A percentile compares a stretch with the other conserved stretches of the same genome.
phyloP scores from a whole-genome alignment of 306 rosid species.

The Medicago lupulina region DNA sequence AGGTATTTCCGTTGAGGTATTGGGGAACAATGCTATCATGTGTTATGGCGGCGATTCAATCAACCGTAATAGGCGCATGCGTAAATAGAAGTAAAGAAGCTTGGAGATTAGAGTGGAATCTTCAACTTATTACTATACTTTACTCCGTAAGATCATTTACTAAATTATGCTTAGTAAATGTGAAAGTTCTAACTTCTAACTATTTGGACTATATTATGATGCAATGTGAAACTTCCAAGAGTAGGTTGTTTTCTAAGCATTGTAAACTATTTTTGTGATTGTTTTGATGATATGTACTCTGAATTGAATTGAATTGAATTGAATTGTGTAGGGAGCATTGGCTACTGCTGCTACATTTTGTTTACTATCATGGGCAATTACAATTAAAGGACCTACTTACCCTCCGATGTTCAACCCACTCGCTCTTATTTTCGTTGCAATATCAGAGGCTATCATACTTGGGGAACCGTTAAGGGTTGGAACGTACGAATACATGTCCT shows the following conservation, averaged over 20 bases:
- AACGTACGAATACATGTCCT: conserved; percentile 45
- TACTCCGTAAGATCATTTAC: conserved; percentile 56
- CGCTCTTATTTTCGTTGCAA: conserved; percentile 65
- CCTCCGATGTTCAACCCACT: conserved; percentile 81
- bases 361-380: conserved; percentile 59
- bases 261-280: too few relatives aligned
- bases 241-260: too few relatives aligned
- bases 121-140: conserved; percentile 62
- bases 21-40: conserved; percentile 64
- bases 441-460: conserved; percentile 59
- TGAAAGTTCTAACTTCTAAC: too few relatives aligned
- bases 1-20: conserved; percentile 59
- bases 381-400: conserved; percentile 65
- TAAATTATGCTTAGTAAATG: too few relatives aligned
- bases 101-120: conserved; percentile 68
- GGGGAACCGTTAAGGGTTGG: conserved; percentile 61
- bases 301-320: neutral
- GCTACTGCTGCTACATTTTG: conserved; percentile 67
- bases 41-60: conserved; percentile 58
- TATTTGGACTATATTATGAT: too few relatives aligned
- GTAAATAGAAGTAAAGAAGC: conserved; percentile 47
- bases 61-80: conserved; percentile 52
- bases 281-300: neutral
- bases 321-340: conserved; percentile 57
- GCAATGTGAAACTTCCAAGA: too few relatives aligned